Percentiles rank a stretch among this genome's conserved stretches.
phyloP scores from a whole-genome alignment of 768 basidiomycete species.

The Kwoniella sp. region DNA sequence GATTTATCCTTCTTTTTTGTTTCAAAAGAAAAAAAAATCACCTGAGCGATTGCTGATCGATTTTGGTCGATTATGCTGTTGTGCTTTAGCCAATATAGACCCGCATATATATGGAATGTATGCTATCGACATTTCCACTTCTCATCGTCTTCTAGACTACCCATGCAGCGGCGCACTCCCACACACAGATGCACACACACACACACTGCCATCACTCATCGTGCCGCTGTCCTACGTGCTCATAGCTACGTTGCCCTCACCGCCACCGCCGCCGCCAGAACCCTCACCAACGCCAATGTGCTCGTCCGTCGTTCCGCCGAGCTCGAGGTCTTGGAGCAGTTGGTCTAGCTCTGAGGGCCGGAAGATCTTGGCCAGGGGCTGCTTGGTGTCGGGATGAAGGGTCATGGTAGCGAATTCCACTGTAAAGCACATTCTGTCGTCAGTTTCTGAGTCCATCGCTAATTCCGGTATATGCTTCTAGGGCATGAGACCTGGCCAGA shows the following conservation, averaged over 20 bases:
- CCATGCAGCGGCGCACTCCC: no score
- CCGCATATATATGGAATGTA: not conserved
- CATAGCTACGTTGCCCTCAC: conserved; percentile 51
- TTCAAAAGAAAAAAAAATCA: no score
- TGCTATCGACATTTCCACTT: not conserved
- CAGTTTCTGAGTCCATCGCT: not conserved
- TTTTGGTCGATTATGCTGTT: no score
- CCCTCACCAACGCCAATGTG: conserved; percentile 52
- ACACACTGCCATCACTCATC: not conserved
- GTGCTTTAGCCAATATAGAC: not conserved
- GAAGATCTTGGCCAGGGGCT: conserved; percentile 89
- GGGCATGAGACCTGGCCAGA: no score
- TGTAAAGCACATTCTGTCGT: conserved; percentile 53
- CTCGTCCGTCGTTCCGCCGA: conserved; percentile 80
- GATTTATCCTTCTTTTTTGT: no score
- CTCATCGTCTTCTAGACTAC: not conserved
- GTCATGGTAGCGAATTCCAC: conserved; percentile 97
- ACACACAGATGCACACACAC: not conserved
- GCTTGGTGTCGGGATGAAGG: conserved; percentile 72
- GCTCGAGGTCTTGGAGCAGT: conserved; percentile 72
- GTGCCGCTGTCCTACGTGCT: conserved; percentile 33
- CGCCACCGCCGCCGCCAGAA: conserved; percentile 53
- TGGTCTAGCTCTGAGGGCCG: conserved; percentile 84
- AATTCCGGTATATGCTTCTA: no score
- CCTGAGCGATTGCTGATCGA: no score